These are phyloP conservation scores for Clonostachys rhizophaga DNA, from an alignment of 2,329 filamentous ascomycete species.

Conservation along the genomic window DNA sequence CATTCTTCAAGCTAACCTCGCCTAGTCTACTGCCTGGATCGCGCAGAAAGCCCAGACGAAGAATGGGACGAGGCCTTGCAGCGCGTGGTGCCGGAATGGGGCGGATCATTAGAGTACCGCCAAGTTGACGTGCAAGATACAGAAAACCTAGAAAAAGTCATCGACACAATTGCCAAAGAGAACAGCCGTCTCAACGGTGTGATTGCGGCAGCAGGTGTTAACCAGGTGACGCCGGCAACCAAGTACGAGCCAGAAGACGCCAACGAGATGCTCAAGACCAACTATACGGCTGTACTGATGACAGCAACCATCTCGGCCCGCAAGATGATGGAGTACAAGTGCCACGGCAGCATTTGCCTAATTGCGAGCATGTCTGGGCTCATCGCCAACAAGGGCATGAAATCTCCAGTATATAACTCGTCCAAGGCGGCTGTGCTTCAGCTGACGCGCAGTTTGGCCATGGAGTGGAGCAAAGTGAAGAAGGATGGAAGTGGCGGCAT, in stretches of 20 bases:
- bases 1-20: background rate
- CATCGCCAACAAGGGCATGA: slow-evolving; percentile 52
- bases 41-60: slow-evolving; percentile 39
- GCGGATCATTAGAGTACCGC: slow-evolving; percentile 60
- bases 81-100: slow-evolving; percentile 58
- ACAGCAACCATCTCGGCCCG: slow-evolving; percentile 68
- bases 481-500: slow-evolving; percentile 46
- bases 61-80: slow-evolving; percentile 58
- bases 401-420: slow-evolving; percentile 64
- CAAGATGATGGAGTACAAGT: slow-evolving; percentile 50
- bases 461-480: slow-evolving; percentile 51
- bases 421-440: slow-evolving; percentile 63
- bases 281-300: slow-evolving; percentile 65
- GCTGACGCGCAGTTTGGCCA: slow-evolving; percentile 55
- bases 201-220: slow-evolving; percentile 64
- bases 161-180: slow-evolving; percentile 54
- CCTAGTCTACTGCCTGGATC: slow-evolving; percentile 53
- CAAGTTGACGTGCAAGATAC: slow-evolving; percentile 65
- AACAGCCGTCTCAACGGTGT: slow-evolving; percentile 63
- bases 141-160: slow-evolving; percentile 48
- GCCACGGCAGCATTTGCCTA: slow-evolving; percentile 49
- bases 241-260: slow-evolving; percentile 57
- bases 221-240: slow-evolving; percentile 63
- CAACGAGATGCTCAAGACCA: slow-evolving; percentile 63
- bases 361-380: slow-evolving; percentile 52